phyloP scores from a whole-genome alignment of 2,329 filamentous ascomycete genomes.

The Cladosporium sp. region DNA sequence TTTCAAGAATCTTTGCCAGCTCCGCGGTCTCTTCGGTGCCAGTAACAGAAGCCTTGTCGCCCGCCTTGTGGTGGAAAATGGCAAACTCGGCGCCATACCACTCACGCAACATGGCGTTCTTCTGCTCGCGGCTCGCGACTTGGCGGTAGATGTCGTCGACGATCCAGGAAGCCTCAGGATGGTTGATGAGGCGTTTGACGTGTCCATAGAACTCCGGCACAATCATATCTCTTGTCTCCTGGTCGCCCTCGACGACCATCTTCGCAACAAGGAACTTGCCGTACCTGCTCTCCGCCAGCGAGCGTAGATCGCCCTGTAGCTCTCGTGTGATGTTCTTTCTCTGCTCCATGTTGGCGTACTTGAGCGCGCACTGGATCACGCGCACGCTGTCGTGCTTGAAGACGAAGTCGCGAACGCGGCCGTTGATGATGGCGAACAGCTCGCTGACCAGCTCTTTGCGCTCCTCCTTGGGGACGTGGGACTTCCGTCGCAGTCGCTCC shows the following conservation, averaged over 20 bases:
- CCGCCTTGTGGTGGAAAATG: conserved; percentile 65
- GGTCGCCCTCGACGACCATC: conserved; percentile 85
- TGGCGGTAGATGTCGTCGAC: conserved; percentile 93
- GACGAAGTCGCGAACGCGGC: conserved; percentile 89
- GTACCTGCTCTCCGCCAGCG: conserved; percentile 90
- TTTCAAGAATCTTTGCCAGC: conserved; percentile 68
- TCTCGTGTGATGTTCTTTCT: conserved; percentile 82
- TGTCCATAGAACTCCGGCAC: conserved; percentile 94
- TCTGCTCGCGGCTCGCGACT: conserved; percentile 81
- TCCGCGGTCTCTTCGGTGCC: conserved; percentile 50
- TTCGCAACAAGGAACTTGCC: conserved; percentile 98
- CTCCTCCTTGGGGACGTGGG: conserved; percentile 86
- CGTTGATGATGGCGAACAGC: conserved; percentile 86
- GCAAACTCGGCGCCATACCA: conserved; percentile 97
- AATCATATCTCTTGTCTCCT: conserved; percentile 80
- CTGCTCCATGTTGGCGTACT: conserved; percentile 85
- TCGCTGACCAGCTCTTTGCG: conserved; percentile 82
- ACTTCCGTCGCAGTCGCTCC: conserved; percentile 90
- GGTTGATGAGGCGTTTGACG: conserved; percentile 89
- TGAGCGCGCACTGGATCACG: conserved; percentile 93
- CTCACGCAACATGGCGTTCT: conserved; percentile 78
- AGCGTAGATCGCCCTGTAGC: conserved; percentile 76
- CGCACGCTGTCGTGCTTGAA: conserved; percentile 98
- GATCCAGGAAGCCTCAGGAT: conserved; percentile 96
- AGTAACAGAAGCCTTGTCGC: conserved; percentile 25